Base-by-base conservation (phyloP, 371 early-diverging fungal genomes). In the Mortierella sp. region DNA sequence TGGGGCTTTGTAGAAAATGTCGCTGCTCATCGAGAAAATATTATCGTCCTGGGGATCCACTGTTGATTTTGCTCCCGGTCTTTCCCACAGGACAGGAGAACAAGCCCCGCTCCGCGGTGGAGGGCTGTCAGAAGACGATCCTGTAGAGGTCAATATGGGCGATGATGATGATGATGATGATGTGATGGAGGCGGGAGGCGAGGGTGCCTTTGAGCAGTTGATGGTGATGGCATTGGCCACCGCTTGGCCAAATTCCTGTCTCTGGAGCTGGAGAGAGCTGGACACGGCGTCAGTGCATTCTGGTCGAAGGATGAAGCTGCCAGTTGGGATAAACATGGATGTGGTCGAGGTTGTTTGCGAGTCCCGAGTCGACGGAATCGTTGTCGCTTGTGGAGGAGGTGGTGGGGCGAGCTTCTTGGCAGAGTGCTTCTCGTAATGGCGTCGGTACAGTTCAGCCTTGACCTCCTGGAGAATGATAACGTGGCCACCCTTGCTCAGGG, bases 381-480 rank as follows among this genome's bases (percentile, higher is more conserved):
- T 34, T 69, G 37, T 31, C 8, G 71, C 19, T 28, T 37, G 43
- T 14, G 74, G 69, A 34, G 75, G 55, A 13, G 61, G 34, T 28
- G 73, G 67, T 24, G 64, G 72, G 21, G 71, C 44, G 16, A 71
- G 69, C 54, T 76, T 74, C 55, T 71, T 75, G 31, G 78, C 69
- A 3, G 80, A 40, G 44, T 83, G 75, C 28, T 80, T 79, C 34
- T 83, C 84, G 54, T 83, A 84, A 59, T 84, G 84, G 51, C 81
- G 84, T 50, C 77, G 81, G 40, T 84, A 84, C 11, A 84, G 76
- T 64, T 84, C 84, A 0, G 80, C 78, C 70, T 84, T 84, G 73
- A 84, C 84, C 50, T 84, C 81, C 75, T 84, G 80, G 3, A 83
- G 51, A 14, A 83, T 71, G 16, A 74, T 57, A 9, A 64, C 59